Evolutionary conservation across 148 eudicot genomes (phyloP), one percentile per base, ranked within the genome.

Genomic region (Persicaria tinctoria): DNA sequence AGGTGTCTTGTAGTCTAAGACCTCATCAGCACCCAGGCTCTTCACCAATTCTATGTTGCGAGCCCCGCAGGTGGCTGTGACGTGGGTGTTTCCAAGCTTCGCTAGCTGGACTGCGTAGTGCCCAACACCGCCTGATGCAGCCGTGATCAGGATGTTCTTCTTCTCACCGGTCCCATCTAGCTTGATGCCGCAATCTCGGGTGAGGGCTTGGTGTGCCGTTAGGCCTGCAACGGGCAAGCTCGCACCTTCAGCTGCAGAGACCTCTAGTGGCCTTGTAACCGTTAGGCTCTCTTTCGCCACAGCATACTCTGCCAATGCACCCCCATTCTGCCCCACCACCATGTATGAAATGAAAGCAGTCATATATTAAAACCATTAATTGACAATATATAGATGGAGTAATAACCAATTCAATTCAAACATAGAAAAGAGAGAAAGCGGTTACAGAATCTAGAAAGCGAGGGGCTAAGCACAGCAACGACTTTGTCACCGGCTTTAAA

Each of bases 401-500:
- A 32, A 2, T 32, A 32, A 32, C 41, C 3, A 23, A 23, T 23
- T 23, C 27, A 23, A 23, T 23, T 23, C 27, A 32, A 32, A 32
- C 41, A 32, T 4, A 9, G n/a, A 53, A 10, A 8, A 20, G 53
- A 46, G 6, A 50, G 5, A 32, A 32, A 32, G 51, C 14, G 44
- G 5, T 85, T 86, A 87, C 94, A 51, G 59, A 1, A 75, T 48
- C 2, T 3, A 3, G 41, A 32, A 32, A 32, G 41, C 41, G 41
- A 32, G 3, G 41, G 56, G 71, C 70, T 64, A 60, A 88, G 81
- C 11, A 82, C 8, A 20, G 92, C 84, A 12, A 90, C 85, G 23
- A 93, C 90, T 81, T 90, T 93, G 82, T 90, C 93, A 59, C 96
- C 92, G 27, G 78, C 41, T 32, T 32, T 32, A 32, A 32, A 32